Evolutionary conservation across 495 filamentous ascomycete genomes (phyloP), one percentile per base, ranked within the genome.

Genomic region (Acidomyces sp.): DNA sequence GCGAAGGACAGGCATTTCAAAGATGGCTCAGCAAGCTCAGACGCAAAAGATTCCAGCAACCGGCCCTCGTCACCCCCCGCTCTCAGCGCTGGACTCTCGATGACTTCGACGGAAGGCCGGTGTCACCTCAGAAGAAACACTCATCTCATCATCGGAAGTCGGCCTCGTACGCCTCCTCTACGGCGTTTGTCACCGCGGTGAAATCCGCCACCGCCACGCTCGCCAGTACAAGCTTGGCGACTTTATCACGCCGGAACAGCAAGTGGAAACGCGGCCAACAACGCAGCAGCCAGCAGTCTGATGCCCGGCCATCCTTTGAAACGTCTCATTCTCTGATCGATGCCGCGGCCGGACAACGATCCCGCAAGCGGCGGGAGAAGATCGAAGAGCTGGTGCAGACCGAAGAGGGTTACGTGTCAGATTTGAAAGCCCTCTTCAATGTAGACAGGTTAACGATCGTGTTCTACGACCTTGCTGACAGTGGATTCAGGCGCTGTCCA

Each of bases 341-440:
- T 50, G 71, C 80, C 40, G 77, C 66, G n/a, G 78, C 80, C 18
- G 71, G 71, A 30, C 70, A 72, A 37, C 69, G 90, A 17, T 69
- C 85, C 10, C 52, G 79, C 28, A 79, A 85, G 49, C 71, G 90
- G 37, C 76, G 82, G 7, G 73, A 74, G 41, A 75, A 87, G 15
- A 55, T 96, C 28, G 81, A 84, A 48, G 90, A 97, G 57, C 62
- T 97, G 15, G 69, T 94, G 37, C 69, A 59, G 30, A 88, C 85
- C 0, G 90, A 96, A 59, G 80, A 87, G 53, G 77, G 82, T 49
- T 96, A 96, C 61, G 72, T 95, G 40, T 74, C 73, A 13, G 88
- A 93, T 46, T 58, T 96, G 37, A 83, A 82, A 51, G 80, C 87
- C 36, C 65, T 97, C 41, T 74, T 80, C 51, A 84, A 87, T 55